Conservation (phyloP, 2,329 filamentous ascomycete genomes). For the Hypoxylon rubiginosum region DNA sequence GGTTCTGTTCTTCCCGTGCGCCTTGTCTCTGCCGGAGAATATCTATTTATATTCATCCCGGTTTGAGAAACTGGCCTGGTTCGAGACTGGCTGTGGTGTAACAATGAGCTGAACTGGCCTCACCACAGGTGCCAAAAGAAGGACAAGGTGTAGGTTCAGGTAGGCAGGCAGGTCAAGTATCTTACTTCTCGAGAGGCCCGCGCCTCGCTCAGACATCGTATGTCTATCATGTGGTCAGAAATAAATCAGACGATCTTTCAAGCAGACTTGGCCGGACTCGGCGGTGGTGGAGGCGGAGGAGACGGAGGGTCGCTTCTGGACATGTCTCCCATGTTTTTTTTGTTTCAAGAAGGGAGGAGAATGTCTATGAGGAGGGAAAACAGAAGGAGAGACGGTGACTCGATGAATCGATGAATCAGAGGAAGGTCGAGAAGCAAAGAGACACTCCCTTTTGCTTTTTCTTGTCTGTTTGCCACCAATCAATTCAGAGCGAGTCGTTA, state of each 20-base stretch:
- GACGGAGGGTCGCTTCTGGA: conserved; percentile 54
- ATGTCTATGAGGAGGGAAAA: not conserved
- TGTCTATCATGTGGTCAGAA: not conserved
- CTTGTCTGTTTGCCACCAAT: not conserved
- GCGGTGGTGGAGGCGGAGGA: conserved; percentile 35
- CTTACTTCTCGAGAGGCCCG: conserved; percentile 25
- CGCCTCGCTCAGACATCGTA: not conserved
- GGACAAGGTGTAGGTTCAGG: not conserved
- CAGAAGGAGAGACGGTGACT: not conserved
- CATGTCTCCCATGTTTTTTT: conserved; percentile 38
- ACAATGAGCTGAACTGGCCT: conserved; percentile 19
- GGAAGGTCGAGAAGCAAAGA: not conserved
- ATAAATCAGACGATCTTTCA: conserved; percentile 7
- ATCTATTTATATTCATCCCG: not conserved
- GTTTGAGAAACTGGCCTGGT: conserved; percentile 2
- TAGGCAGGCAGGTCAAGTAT: conserved; percentile 1
- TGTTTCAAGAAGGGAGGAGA: not conserved
- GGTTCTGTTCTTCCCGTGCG: conserved; percentile 1
- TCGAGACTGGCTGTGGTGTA: conserved; percentile 7
- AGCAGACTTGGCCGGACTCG: conserved; percentile 27
- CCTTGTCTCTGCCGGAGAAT: not conserved
- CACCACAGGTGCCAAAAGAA: conserved; percentile 1
- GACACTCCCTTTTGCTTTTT: not conserved
- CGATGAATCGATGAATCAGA: not conserved
- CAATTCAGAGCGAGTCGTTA: not conserved